Evolutionary conservation across 352 stramenopile species (phyloP), one percentile per base, ranked within the genome.

Genomic region (Phytophthora podocarpi): DNA sequence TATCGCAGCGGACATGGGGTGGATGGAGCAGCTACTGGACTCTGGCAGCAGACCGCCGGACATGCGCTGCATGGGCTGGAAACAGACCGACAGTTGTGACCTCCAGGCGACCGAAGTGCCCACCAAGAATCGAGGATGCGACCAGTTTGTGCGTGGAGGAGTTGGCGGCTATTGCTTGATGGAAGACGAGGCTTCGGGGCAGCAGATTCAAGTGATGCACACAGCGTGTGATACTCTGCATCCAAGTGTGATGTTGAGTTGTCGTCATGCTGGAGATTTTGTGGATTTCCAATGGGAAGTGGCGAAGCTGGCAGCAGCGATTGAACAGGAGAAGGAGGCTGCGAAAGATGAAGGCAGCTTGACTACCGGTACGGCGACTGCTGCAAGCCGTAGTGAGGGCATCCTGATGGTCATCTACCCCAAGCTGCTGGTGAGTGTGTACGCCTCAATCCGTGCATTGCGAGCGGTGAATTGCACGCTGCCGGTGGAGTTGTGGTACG

Each of bases 321-420:
- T 72, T 48, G 26, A 64, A 37, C 7, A 31, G 11, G 63, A 67
- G 28, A 59, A 59, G 40, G 27, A 51, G 26, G 39, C 13, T 59
- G 40, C 21, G 53, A 13, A 12, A n/a, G 15, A 27, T 15, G 40
- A 58, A 2, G 20, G 21, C 5, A 21, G 3, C n/a, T 30, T 35
- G 28, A 35, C 12, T 24, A 27, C 11, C 26, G 18, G 24, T 36
- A 18, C 11, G 24, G 24, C 24, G 18, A 26, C 37, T 45, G 16
- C 7, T 47, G 46, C 21, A 4, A 47, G 20, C 23, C 52, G 9
- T n/a, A 56, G 34, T 26, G 18, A 70, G 41, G 80, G 74, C 5
- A 80, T 90, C 60, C 31, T 82, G 23, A 82, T 90, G 64, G 74
- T 87, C 13, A 62, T 84, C 15, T 85, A 90, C 59, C 74, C 72